Conservation (phyloP, 2,329 filamentous ascomycete species). For the Microsporum audouinii region DNA sequence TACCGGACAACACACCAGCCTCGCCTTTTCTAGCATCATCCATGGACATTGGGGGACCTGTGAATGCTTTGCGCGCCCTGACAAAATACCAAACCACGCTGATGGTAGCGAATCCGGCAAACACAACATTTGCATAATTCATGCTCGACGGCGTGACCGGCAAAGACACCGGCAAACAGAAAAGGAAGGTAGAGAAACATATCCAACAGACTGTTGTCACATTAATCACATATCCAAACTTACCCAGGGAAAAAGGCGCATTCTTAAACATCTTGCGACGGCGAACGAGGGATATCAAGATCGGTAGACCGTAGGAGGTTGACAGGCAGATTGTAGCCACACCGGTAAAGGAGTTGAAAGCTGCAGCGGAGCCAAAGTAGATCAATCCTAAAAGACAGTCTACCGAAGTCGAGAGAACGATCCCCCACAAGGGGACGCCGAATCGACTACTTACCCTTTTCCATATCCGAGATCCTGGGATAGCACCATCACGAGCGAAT, state of each 20-base stretch:
- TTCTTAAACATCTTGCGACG: conserved; percentile 54
- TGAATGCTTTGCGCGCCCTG: conserved; percentile 53
- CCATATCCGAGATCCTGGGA: conserved; percentile 58
- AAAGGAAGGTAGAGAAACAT: conserved; percentile 55
- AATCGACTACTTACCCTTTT: conserved; percentile 52
- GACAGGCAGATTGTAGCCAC: conserved; percentile 70
- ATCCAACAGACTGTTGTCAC: conserved; percentile 60
- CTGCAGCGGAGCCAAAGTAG: conserved; percentile 65
- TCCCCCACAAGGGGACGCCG: conserved; percentile 58
- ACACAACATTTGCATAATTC: conserved; percentile 59
- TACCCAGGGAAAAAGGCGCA: conserved; percentile 57
- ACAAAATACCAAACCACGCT: conserved; percentile 53
- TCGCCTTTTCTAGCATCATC: conserved; percentile 20
- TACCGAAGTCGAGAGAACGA: conserved; percentile 56
- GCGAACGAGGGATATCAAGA: conserved; percentile 57
- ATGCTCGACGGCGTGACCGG: conserved; percentile 47
- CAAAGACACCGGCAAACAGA: conserved; percentile 60
- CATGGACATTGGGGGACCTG: conserved; percentile 39
- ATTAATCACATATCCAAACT: conserved; percentile 58
- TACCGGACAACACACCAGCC: conserved; percentile 23
- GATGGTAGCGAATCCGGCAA: conserved; percentile 50
- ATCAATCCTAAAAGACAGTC: conserved; percentile 64
- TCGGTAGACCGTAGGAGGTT: conserved; percentile 63
- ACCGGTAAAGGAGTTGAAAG: conserved; percentile 69
- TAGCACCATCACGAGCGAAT: conserved; percentile 63